Base-by-base conservation (phyloP, 805 yeast species). In the Suhomyces sp. region DNA sequence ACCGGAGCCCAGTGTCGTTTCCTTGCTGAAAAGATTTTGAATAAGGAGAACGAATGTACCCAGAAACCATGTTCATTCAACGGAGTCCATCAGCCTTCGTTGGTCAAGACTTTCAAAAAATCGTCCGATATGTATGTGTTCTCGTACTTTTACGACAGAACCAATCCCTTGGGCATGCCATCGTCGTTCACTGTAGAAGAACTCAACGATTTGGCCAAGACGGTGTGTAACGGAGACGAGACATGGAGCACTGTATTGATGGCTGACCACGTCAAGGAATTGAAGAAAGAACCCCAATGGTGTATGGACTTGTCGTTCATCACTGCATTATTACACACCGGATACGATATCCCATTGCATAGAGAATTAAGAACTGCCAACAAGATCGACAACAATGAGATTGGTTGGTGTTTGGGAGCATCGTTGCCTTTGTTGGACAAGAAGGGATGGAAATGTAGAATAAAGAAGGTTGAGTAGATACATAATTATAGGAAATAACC, bases 381-480 rank as follows among this genome's bases (percentile, higher is more conserved):
- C 76, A 91, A 83, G 66, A 89, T 94, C 60, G 87, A 84, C 48
- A 83, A 84, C 64, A 91, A 89, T 62, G 99, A 94, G 73, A 79
- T 94, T 48, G 99, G 99, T 31, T 94, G 99, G 99, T 94, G 98
- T 76, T 77, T 94, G 51, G 99, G 99, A 61, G 99, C 98, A 1
- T 89, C 97, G 1, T 79, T 94, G 61, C 98, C 98, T 7, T 75
- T 94, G 60, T 77, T 94, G 59, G 94, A 88, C 56, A 76, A 78
- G 54, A 71, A 67, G 44, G 84, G 83, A 40, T 89, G 97, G 97
- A 78, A 75, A 48, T 90, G 97, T 70, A 75, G 70, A 52, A 71
- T 50, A 12, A 43, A 49, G 46, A 33, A 47, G 46, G 44, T 21
- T 1, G 44, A 41, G 17, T 41, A 41, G n/a, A 9, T 24, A 4